A percentile compares a stretch with the other conserved stretches of the same genome.
Evolutionary conservation across 1,139 yeast genomes (phyloP).

Genomic region (Geotrichum fermentans): DNA sequence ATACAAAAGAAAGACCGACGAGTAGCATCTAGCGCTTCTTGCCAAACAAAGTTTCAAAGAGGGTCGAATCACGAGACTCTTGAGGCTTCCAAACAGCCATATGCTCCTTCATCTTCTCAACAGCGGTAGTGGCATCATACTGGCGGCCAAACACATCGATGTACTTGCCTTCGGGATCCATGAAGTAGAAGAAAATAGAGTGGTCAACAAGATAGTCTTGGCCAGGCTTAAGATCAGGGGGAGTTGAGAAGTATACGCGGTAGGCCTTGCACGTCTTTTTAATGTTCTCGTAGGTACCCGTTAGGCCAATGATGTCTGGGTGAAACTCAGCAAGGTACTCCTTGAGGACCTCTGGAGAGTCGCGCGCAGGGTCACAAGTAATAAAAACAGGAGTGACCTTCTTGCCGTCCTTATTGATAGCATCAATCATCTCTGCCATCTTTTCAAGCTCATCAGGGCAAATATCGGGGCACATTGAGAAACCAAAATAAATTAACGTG

Average conservation of each 20-base stretch:
- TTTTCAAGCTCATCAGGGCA: conserved; percentile 97
- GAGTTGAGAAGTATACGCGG: conserved; percentile 93
- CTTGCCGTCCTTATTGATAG: conserved; percentile 49
- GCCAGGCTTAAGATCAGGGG: conserved; percentile 87
- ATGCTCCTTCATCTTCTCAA: conserved; percentile 71
- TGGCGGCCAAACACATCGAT: conserved; percentile 93
- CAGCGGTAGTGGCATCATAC: conserved; percentile 72
- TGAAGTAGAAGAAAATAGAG: conserved; percentile 88
- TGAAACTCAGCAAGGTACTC: conserved; percentile 83
- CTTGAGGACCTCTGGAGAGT: conserved; percentile 74
- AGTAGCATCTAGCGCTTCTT: neutral
- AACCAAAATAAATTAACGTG: conserved; percentile 83
- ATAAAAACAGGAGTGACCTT: conserved; percentile 62
- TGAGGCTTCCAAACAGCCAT: conserved; percentile 72
- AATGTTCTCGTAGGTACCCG: conserved; percentile 83
- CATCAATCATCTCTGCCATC: conserved; percentile 70
- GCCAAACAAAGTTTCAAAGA: conserved; percentile 4
- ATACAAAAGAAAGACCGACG: conserved; percentile 1
- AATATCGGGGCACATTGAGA: conserved; percentile 95
- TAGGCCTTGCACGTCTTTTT: conserved; percentile 79
- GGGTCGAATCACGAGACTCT: conserved; percentile 39
- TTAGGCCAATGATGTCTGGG: conserved; percentile 78
- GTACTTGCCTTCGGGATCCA: conserved; percentile 95
- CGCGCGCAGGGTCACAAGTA: conserved; percentile 96
- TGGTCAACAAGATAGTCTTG: conserved; percentile 96